Evolutionary conservation across 2,329 filamentous ascomycete species (phyloP), one percentile per base, ranked within the genome.

Genomic region (Trichophyton mentagrophytes): DNA sequence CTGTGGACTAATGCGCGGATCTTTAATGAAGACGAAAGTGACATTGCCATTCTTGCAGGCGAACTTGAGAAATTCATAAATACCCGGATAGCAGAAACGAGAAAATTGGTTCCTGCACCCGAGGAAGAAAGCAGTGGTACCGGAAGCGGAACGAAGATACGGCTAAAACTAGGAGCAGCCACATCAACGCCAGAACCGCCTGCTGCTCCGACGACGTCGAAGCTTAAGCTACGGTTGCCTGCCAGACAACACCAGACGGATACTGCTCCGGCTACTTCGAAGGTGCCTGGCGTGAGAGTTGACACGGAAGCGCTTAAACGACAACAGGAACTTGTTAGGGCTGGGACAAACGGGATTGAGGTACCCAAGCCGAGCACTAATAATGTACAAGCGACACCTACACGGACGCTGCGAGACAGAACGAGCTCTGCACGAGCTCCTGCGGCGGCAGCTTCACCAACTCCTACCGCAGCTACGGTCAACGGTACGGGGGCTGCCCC

Each of bases 21-120:
- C 62, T 96, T 92, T 77, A 96, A 96, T 66, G 89, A 96, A 72
- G 90, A 96, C 69, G 88, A 87, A 3, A 96, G 91, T 68, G 87
- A 90, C 15, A 91, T 96, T 58, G 89, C 85, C 65, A 79, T 82
- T 22, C 78, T 93, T 63, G 89, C 90, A 0, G 82, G 85, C 57
- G 85, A 93, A 62, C 82, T 96, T 5, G 86, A 87, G 57, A 78
- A 82, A 70, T 80, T 84, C 67, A 91, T 95, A 69, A 78, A 83
- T 58, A 78, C 81, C 46, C 79, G 88, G 60, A 73, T 95, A 40
- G 83, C 82, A 64, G 81, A 88, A 67, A 90, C 89, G 8, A 90
- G 87, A 71, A 80, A 80, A 55, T 80, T 80, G 61, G 88, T 92
- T 17, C 79, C 82, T 57, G 88, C 93, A 71, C 87, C 89, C 13